phyloP scores from a whole-genome alignment of 1,139 yeast species.

The Geotrichum aggregatum region DNA sequence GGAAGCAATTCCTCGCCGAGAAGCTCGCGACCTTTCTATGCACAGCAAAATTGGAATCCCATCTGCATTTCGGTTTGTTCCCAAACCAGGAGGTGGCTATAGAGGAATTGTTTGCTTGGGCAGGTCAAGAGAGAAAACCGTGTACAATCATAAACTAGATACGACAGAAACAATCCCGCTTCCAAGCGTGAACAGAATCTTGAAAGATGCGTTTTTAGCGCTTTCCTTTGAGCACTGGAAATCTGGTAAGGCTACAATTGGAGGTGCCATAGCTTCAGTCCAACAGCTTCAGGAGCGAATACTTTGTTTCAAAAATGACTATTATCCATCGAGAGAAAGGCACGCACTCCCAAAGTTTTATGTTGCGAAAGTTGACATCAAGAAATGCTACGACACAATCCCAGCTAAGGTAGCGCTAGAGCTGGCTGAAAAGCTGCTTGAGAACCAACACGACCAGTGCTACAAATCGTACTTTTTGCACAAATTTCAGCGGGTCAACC shows the following conservation, averaged over 20 bases:
- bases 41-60: constrained; percentile 10
- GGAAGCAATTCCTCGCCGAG: constrained; percentile 5
- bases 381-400: constrained; percentile 73
- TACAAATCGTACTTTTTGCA: constrained; percentile 16
- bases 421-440: constrained; percentile 26
- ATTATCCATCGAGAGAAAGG: not conserved
- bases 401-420: constrained; percentile 47
- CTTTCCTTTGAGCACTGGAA: constrained; percentile 30
- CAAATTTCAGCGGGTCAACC: constrained; percentile 5
- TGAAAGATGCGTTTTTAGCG: constrained; percentile 29
- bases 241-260: constrained; percentile 16
- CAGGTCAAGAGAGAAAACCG: constrained; percentile 1
- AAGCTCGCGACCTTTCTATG: constrained; percentile 4
- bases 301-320: constrained; percentile 22
- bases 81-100: constrained; percentile 30
- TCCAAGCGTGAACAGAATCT: constrained; percentile 30
- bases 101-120: constrained; percentile 32
- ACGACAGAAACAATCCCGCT: not conserved
- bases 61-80: constrained; percentile 30
- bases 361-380: constrained; percentile 71
- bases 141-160: constrained; percentile 1
- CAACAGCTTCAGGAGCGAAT: constrained; percentile 23
- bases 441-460: not conserved
- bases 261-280: constrained; percentile 22
- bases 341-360: constrained; percentile 42